Evolutionary conservation across 2,329 filamentous ascomycete genomes (phyloP).

Genomic region (Aspergillus quadrilineatus): DNA sequence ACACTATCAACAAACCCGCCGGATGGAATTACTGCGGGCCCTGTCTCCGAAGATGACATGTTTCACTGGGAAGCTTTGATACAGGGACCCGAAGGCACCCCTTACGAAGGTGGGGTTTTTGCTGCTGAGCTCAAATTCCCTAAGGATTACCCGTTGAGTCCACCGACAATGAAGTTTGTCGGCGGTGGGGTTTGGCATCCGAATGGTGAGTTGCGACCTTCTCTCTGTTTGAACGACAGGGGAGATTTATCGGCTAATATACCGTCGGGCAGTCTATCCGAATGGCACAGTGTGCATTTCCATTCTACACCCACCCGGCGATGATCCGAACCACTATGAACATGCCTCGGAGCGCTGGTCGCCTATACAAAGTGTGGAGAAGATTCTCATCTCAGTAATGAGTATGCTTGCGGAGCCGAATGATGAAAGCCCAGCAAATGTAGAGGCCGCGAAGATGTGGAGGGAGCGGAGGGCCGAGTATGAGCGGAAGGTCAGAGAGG

Average conservation of each 20-base stretch:
- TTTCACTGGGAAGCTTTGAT: conserved; percentile 96
- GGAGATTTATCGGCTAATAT: background rate
- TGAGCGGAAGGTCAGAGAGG: conserved; percentile 78
- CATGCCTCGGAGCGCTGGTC: conserved; percentile 94
- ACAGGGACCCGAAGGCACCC: conserved; percentile 90
- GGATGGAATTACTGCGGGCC: conserved; percentile 96
- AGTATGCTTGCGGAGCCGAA: conserved; percentile 98
- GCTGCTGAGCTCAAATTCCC: conserved; percentile 93
- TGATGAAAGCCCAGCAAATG: conserved; percentile 93
- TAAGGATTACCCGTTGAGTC: conserved; percentile 93
- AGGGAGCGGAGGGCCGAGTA: conserved; percentile 79
- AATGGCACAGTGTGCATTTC: conserved; percentile 94
- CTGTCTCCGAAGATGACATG: conserved; percentile 89
- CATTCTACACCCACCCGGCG: conserved; percentile 93
- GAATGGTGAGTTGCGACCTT: conserved; percentile 64
- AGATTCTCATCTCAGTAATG: conserved; percentile 95
- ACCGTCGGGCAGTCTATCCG: conserved; percentile 67
- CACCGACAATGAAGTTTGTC: conserved; percentile 93
- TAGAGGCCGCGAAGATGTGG: conserved; percentile 97
- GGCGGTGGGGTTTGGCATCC: conserved; percentile 89
- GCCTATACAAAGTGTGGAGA: conserved; percentile 95
- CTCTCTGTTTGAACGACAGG: background rate
- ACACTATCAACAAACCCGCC: conserved; percentile 89
- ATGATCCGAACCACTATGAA: conserved; percentile 98
- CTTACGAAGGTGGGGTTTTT: conserved; percentile 94